phyloP scores from a whole-genome alignment of 1,284 basidiomycete genomes.

The Meripilus lineatus region DNA sequence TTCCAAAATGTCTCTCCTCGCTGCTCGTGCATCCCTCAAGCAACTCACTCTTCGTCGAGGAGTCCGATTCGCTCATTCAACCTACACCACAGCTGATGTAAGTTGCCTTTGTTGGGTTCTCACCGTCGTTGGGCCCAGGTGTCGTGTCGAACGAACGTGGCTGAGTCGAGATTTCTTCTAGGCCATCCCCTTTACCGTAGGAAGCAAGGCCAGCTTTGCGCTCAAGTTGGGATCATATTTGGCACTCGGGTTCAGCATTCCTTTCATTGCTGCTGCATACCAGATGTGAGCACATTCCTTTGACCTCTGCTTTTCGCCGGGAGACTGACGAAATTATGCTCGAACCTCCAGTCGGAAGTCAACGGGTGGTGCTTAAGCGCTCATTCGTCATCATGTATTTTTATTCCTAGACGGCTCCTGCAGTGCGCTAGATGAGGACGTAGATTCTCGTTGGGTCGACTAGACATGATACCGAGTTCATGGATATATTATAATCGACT shows the following conservation, averaged over 20 bases:
- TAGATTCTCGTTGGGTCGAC: too few relatives aligned
- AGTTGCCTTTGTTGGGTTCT: neutral
- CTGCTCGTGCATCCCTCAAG: slow-evolving; percentile 23
- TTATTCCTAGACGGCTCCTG: too few relatives aligned
- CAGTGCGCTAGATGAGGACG: too few relatives aligned
- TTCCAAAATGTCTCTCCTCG: slow-evolving; percentile 26
- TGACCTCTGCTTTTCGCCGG: neutral
- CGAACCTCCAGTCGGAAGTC: slow-evolving; percentile 30
- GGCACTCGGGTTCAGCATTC: slow-evolving; percentile 56
- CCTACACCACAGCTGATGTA: neutral
- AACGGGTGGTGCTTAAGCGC: slow-evolving; percentile 16
- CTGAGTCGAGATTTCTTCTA: neutral
- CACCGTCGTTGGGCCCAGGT: neutral
- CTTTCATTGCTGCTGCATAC: slow-evolving; percentile 55
- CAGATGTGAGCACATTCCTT: slow-evolving; percentile 53
- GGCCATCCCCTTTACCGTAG: slow-evolving; percentile 59
- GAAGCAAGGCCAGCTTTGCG: slow-evolving; percentile 53
- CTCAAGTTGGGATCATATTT: slow-evolving; percentile 54
- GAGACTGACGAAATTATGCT: neutral
- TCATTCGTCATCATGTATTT: too few relatives aligned
- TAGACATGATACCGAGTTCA: neutral
- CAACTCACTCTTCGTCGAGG: slow-evolving; percentile 22
- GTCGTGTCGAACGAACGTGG: slow-evolving; percentile 26
- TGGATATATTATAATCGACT: neutral
- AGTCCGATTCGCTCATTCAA: slow-evolving; percentile 8